A percentile compares a stretch with the other conserved stretches of the same genome.
Conservation (phyloP, 106 monocot genomes). For the Triglochin maritima region DNA sequence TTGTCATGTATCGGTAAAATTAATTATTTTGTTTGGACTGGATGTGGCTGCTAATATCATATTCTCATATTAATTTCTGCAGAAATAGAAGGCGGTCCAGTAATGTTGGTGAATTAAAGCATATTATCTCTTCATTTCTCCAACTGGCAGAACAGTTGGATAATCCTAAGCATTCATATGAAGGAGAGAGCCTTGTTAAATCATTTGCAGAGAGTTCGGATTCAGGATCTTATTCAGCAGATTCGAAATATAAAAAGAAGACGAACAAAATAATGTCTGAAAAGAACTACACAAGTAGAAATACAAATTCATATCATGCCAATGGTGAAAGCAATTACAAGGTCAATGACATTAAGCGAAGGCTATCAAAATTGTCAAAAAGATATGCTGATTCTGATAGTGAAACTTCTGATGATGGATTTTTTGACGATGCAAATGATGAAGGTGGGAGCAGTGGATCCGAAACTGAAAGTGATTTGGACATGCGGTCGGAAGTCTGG, state of each 20-base stretch:
- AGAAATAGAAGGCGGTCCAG: slow-evolving; percentile 49
- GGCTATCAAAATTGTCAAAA: slow-evolving; percentile 71
- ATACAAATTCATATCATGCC: slow-evolving; percentile 15
- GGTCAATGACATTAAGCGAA: slow-evolving; percentile 54
- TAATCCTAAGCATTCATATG: slow-evolving; percentile 36
- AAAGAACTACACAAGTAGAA: slow-evolving; percentile 34
- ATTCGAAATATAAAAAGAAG: slow-evolving; percentile 53
- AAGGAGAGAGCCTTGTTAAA: slow-evolving; percentile 28
- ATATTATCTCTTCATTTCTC: slow-evolving; percentile 54
- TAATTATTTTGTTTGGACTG: no score
- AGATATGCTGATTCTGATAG: slow-evolving; percentile 55
- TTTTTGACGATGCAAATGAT: slow-evolving; percentile 43
- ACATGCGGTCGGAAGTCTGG: slow-evolving; percentile 25
- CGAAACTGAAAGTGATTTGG: slow-evolving; percentile 82
- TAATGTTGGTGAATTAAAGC: slow-evolving; percentile 52
- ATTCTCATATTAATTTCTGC: background rate
- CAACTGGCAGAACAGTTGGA: slow-evolving; percentile 62
- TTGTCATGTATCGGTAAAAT: no score
- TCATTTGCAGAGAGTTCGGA: slow-evolving; percentile 35
- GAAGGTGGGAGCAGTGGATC: slow-evolving; percentile 60
- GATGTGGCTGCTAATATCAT: no score
- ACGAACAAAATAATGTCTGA: slow-evolving; percentile 28
- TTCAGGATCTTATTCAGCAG: slow-evolving; percentile 26
- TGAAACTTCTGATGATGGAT: slow-evolving; percentile 80
- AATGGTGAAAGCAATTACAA: slow-evolving; percentile 45